Conservation (phyloP, 2,329 filamentous ascomycete species). For the Macrophomina tecta region DNA sequence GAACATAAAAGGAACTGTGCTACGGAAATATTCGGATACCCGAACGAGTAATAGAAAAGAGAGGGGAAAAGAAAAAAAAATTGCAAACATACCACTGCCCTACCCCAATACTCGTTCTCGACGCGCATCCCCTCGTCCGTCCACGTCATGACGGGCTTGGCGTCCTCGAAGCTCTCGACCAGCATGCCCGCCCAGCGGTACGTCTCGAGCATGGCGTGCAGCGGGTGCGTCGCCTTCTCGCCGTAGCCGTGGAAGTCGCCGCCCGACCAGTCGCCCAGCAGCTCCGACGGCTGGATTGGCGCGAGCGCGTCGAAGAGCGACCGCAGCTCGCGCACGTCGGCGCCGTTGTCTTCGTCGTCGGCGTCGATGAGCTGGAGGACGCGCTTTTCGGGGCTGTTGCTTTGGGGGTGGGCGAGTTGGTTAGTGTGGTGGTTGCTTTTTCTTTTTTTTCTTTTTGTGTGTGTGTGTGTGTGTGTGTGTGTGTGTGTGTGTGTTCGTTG, state of each 20-base stretch:
- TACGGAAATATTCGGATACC: too few species aligned
- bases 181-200: constrained; percentile 8
- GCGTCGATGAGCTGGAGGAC: not conserved
- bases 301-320: constrained; percentile 17
- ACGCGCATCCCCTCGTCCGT: constrained; percentile 9
- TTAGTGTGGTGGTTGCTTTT: not conserved
- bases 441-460: not conserved
- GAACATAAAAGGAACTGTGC: not conserved
- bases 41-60: too few species aligned
- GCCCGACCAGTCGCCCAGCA: constrained; percentile 10
- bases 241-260: constrained; percentile 1
- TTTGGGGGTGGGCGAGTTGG: not conserved
- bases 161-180: not conserved
- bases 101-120: not conserved
- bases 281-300: not conserved
- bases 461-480: not conserved
- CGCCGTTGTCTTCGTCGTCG: not conserved
- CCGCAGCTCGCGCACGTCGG: constrained; percentile 1
- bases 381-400: constrained; percentile 8
- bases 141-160: constrained; percentile 9
- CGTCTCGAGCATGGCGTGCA: constrained; percentile 12
- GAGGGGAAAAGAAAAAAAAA: not conserved
- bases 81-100: not conserved
- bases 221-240: not conserved
- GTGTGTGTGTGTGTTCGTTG: not conserved